These are phyloP conservation scores for Artomyces pyxidatus DNA, from an alignment of 768 basidiomycete genomes.

Conservation along the genomic window DNA sequence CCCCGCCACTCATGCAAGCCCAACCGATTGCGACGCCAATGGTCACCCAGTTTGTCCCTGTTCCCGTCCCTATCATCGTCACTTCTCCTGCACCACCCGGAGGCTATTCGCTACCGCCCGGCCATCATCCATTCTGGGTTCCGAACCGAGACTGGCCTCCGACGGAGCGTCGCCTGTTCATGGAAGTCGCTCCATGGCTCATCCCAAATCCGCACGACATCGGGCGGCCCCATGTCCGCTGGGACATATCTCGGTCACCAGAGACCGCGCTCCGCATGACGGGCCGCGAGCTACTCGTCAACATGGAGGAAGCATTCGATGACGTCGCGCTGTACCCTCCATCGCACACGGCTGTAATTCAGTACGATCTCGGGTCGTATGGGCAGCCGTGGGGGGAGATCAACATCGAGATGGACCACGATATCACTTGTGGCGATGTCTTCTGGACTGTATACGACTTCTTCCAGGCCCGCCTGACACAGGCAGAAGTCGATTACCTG, in stretches of 20 bases:
- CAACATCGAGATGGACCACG: neutral
- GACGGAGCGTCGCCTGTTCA: conserved; percentile 4
- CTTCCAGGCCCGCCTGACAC: conserved; percentile 8
- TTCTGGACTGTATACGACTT: conserved; percentile 14
- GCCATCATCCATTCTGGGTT: conserved; percentile 5
- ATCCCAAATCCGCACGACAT: conserved; percentile 4
- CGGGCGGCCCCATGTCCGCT: conserved; percentile 9
- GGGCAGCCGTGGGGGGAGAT: conserved; percentile 13
- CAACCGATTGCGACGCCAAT: too few species aligned
- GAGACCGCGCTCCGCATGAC: conserved; percentile 8
- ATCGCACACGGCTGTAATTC: too few species aligned
- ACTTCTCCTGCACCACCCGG: neutral
- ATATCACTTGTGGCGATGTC: conserved; percentile 8
- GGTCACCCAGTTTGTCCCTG: too few species aligned
- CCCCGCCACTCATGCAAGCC: too few species aligned
- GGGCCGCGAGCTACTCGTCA: conserved; percentile 9
- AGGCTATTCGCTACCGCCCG: neutral
- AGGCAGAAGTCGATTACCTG: conserved; percentile 4
- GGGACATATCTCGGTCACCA: conserved; percentile 11
- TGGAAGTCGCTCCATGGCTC: conserved; percentile 14
- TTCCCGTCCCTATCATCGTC: neutral
- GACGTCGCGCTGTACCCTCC: conserved; percentile 10
- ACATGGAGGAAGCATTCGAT: conserved; percentile 8
- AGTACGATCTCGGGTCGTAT: too few species aligned
- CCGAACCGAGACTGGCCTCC: conserved; percentile 11